phyloP scores from a whole-genome alignment of 352 stramenopile genomes.

The Globisporangium alternatum region DNA sequence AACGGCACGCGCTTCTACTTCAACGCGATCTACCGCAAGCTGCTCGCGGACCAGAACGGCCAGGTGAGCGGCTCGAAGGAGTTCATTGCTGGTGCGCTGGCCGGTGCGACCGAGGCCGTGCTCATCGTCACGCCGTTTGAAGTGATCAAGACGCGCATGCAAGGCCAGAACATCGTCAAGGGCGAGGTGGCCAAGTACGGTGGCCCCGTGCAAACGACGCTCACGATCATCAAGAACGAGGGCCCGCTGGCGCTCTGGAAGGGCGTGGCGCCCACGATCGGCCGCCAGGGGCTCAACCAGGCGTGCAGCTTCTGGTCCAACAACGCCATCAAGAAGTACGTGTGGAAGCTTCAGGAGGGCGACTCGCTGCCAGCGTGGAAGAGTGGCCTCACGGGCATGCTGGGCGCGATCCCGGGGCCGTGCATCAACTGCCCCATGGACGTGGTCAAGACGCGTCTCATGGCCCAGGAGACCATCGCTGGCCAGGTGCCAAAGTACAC shows the following conservation, averaged over 20 bases:
- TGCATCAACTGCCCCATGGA: constrained; percentile 92
- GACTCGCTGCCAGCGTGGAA: constrained; percentile 92
- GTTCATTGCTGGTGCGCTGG: constrained; percentile 89
- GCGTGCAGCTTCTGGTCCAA: constrained; percentile 98
- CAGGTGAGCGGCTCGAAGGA: constrained; percentile 80
- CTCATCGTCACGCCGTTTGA: constrained; percentile 97
- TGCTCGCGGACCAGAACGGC: constrained; percentile 74
- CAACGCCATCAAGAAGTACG: constrained; percentile 90
- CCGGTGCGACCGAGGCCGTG: constrained; percentile 94
- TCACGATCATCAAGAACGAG: constrained; percentile 93
- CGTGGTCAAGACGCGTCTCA: constrained; percentile 97
- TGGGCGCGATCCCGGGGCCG: constrained; percentile 80
- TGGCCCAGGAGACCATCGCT: constrained; percentile 86
- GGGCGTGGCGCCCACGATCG: constrained; percentile 93
- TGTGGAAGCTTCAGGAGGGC: constrained; percentile 84
- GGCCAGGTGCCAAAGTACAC: constrained; percentile 93
- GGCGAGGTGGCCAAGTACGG: constrained; percentile 84
- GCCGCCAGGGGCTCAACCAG: constrained; percentile 98
- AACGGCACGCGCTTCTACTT: constrained; percentile 91
- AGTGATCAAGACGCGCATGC: constrained; percentile 98
- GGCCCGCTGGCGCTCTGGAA: constrained; percentile 95
- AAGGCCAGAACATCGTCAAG: constrained; percentile 89
- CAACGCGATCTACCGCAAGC: constrained; percentile 79
- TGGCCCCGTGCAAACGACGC: constrained; percentile 89
- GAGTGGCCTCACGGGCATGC: constrained; percentile 92